These are phyloP conservation scores for Volvox carteri DNA, from an alignment of 163 green algal species.

Conservation along the genomic window DNA sequence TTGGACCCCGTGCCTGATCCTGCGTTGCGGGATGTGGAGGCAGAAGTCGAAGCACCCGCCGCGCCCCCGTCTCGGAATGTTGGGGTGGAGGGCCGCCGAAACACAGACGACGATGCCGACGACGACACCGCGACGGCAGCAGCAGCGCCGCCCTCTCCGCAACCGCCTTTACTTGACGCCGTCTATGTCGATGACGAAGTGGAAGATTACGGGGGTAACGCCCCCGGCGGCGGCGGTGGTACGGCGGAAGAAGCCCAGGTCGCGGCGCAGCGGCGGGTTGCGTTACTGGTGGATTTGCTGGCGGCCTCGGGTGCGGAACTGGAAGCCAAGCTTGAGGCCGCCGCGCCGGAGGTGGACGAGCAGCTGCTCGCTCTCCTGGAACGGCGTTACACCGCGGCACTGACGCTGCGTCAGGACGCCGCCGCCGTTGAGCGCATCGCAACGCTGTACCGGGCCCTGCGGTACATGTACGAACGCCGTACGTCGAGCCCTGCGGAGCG, in stretches of 20 bases:
- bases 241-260: neutral
- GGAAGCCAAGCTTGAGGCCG: slow-evolving; percentile 59
- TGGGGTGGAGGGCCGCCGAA: no score
- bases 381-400: slow-evolving; percentile 48
- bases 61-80: no score
- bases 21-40: slow-evolving; percentile 5
- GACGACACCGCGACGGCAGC: no score
- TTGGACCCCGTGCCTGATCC: neutral
- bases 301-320: slow-evolving; percentile 42
- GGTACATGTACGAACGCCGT: slow-evolving; percentile 58
- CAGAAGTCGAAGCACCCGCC: neutral
- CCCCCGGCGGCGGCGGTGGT: neutral
- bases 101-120: no score
- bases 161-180: no score
- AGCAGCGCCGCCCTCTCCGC: no score
- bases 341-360: slow-evolving; percentile 59
- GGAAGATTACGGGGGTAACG: neutral
- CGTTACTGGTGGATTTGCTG: slow-evolving; percentile 58
- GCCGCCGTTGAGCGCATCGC: slow-evolving; percentile 26
- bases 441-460: slow-evolving; percentile 55
- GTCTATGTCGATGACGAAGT: neutral
- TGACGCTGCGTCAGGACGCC: slow-evolving; percentile 37
- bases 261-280: slow-evolving; percentile 2
- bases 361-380: slow-evolving; percentile 64
- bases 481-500: slow-evolving; percentile 53